Evolutionary conservation across 2,329 filamentous ascomycete genomes (phyloP).

Genomic region (Cladosporium sp.): DNA sequence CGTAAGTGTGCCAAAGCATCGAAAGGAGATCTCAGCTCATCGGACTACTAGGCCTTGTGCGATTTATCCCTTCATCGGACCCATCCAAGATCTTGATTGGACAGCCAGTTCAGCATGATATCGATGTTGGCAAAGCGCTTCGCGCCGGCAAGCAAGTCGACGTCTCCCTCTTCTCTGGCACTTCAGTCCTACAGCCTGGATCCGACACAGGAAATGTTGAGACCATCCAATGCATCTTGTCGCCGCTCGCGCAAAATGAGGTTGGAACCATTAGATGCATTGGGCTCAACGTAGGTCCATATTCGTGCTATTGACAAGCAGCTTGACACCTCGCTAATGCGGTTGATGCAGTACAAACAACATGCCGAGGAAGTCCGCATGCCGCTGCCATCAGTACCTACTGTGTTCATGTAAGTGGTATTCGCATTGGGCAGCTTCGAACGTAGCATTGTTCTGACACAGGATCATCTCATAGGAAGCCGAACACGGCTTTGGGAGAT

Average conservation of each 20-base stretch:
- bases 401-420: not conserved
- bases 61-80: not conserved
- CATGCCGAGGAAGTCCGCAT: slow-evolving; percentile 4
- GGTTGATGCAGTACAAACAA: not conserved
- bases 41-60: not conserved
- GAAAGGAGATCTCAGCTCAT: not conserved
- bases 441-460: not conserved
- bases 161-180: slow-evolving; percentile 60
- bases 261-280: slow-evolving; percentile 62
- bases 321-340: not conserved
- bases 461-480: not conserved
- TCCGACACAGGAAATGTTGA: slow-evolving; percentile 52
- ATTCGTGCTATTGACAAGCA: too few relatives aligned
- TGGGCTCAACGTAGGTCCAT: slow-evolving; percentile 50
- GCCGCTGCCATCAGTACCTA: not conserved
- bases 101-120: not conserved
- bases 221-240: slow-evolving; percentile 45
- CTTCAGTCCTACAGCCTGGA: slow-evolving; percentile 60
- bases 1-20: not conserved
- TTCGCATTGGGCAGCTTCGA: not conserved
- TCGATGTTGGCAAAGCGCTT: slow-evolving; percentile 56
- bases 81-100: not conserved
- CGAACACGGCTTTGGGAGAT: not conserved
- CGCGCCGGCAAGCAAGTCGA: slow-evolving; percentile 59
- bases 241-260: slow-evolving; percentile 53